Conservation (phyloP, 768 basidiomycete genomes). For the Mycena metata region DNA sequence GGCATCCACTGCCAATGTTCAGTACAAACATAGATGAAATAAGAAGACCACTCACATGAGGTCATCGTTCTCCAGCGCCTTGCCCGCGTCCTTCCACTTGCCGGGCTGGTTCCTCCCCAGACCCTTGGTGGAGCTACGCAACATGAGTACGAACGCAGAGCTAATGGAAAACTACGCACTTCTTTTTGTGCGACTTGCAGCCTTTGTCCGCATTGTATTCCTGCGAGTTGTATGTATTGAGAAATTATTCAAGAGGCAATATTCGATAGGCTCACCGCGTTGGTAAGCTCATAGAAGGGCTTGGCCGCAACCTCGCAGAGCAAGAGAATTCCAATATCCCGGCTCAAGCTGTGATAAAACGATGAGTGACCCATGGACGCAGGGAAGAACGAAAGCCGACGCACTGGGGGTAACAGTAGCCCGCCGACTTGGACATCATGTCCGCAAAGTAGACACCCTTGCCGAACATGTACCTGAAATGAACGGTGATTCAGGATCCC, state of each 20-base stretch:
- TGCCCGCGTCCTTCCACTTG: slow-evolving; percentile 72
- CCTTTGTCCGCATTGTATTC: slow-evolving; percentile 64
- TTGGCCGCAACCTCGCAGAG: slow-evolving; percentile 73
- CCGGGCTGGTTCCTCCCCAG: slow-evolving; percentile 65
- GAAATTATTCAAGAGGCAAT: not conserved
- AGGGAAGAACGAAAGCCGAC: slow-evolving; percentile 36
- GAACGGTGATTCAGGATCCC: not conserved
- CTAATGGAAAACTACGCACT: too few species aligned
- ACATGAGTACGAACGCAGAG: not conserved
- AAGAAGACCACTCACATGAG: slow-evolving; percentile 44
- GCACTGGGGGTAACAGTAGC: slow-evolving; percentile 66
- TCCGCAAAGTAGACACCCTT: slow-evolving; percentile 78
- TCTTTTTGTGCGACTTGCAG: slow-evolving; percentile 57
- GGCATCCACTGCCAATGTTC: slow-evolving; percentile 53
- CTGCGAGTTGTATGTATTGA: slow-evolving; percentile 31
- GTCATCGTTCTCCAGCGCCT: slow-evolving; percentile 60
- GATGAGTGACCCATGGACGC: not conserved
- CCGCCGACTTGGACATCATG: slow-evolving; percentile 78
- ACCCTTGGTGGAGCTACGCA: slow-evolving; percentile 65
- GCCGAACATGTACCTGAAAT: slow-evolving; percentile 69
- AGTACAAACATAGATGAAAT: not conserved
- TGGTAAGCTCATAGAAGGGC: slow-evolving; percentile 63
- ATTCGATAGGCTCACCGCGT: slow-evolving; percentile 48
- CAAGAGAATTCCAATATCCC: slow-evolving; percentile 66
- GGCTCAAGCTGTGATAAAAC: slow-evolving; percentile 56